Evolutionary conservation across 768 basidiomycete species (phyloP), one percentile per base, ranked within the genome.

Genomic region (Gymnopilus junonius): DNA sequence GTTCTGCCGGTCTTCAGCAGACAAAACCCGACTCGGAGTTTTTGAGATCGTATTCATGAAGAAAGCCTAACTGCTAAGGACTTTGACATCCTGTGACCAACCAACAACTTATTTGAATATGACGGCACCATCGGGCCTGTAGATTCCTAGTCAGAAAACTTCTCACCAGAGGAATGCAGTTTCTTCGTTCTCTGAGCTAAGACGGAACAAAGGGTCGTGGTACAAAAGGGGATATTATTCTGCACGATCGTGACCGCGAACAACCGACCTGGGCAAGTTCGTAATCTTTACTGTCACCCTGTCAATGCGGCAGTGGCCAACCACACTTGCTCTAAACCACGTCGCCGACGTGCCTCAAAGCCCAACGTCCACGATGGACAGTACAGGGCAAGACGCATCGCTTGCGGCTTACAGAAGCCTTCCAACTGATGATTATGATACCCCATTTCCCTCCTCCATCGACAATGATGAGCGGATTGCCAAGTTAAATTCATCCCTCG

Each of bases 1-100:
- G 27, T 72, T 79, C 37, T 80, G 77, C 21, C 82, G 75, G 43
- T 86, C 79, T 37, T 81, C 78, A 4, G 71, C 50, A 12, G 84
- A 78, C 14, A 87, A 53, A 1, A 69, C 67, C 71, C 70, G 11
- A 74, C 74, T 51, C 42, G n/a, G n/a, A n/a, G n/a, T 39, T 15
- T 50, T 48, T 23, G 67, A 65, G 60, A 66, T 70, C 37, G 34
- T 10, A 8, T 10, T 48, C 45, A 8, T 51, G 4, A 8, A n/a
- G 48, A 51, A 11, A 31, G n/a, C n/a, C 8, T 15, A 42, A 42
- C n/a, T 8, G 25, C 17, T 15, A 51, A 32, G 48, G 8, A n/a
- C 8, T 31, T 2, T 6, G 15, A 46, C 23, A 6, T 5, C 45
- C 10, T 46, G 40, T 42, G n/a, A 42, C 40, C 40, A 1, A n/a